Evolutionary conservation across 192 early-diverging fungal genomes (phyloP).

Genomic region (Rhizophlyctis rosea): DNA sequence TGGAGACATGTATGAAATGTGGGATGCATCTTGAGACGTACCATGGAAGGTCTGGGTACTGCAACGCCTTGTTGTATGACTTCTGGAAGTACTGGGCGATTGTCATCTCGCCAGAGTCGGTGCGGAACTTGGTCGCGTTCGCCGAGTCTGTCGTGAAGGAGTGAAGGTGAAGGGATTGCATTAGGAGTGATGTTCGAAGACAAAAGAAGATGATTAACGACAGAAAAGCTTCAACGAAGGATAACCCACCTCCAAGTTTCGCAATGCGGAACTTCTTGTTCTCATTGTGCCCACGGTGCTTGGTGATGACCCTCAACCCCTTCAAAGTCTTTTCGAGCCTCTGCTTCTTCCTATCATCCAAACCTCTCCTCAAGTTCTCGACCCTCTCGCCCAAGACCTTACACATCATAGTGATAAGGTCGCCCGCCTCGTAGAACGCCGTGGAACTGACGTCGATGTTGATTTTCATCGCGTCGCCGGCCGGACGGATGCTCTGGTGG

Average conservation of each 20-base stretch:
- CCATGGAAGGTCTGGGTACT: conserved; percentile 28
- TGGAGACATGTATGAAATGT: too few relatives aligned
- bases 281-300: neutral
- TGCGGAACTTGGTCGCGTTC: too few relatives aligned
- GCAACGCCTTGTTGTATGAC: conserved; percentile 11
- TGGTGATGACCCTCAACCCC: neutral
- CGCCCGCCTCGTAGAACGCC: conserved; percentile 24
- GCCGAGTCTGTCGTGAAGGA: too few relatives aligned
- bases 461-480: conserved; percentile 38
- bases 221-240: neutral
- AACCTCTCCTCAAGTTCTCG: neutral
- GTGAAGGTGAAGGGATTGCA: conserved; percentile 4
- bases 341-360: neutral
- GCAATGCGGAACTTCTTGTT: neutral
- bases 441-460: conserved; percentile 66
- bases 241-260: neutral
- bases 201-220: neutral
- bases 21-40: too few relatives aligned
- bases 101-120: conserved; percentile 2
- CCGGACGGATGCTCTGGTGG: conserved; percentile 71
- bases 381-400: conserved; percentile 40
- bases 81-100: conserved; percentile 17
- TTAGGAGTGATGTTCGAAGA: neutral
- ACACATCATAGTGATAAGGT: conserved; percentile 50
- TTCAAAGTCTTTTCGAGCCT: conserved; percentile 10